Evolutionary conservation across 345 rosid genomes (phyloP).

Genomic region (Salix dunnii): DNA sequence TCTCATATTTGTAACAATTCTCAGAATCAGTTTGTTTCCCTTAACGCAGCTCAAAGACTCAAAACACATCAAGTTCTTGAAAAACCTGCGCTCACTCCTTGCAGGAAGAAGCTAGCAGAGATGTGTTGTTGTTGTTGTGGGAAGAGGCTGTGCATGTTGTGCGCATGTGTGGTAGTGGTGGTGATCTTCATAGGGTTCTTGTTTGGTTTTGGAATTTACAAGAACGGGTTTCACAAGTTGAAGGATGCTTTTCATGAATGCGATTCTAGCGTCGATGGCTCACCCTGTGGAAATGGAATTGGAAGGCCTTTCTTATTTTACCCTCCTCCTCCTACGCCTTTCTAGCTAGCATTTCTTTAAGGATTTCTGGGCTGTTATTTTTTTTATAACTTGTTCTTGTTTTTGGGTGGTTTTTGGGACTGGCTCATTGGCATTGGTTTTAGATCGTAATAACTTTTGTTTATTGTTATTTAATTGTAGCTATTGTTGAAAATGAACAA

Average conservation of each 20-base stretch:
- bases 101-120: conserved; percentile 5
- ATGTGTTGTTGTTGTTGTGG: conserved; percentile 92
- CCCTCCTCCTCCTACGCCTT: conserved; percentile 29
- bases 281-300: conserved; percentile 6
- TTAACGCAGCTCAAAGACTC: background rate
- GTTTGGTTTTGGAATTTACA: conserved; percentile 84
- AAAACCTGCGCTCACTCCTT: background rate
- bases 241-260: conserved; percentile 52
- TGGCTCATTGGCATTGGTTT: background rate
- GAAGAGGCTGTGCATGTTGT: conserved; percentile 58
- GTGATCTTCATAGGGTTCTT: conserved; percentile 61
- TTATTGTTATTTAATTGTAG: background rate
- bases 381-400: background rate
- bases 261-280: conserved; percentile 20
- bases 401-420: background rate
- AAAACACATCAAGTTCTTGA: background rate
- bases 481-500: background rate
- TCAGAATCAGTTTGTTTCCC: background rate
- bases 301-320: conserved; percentile 48
- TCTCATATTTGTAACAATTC: background rate
- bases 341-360: background rate
- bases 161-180: conserved; percentile 66
- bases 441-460: background rate
- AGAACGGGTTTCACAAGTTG: conserved; percentile 72
- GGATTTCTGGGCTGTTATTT: background rate